Evolutionary conservation across 805 yeast species (phyloP).

Genomic region (Metschnikowia kunwiensis): DNA sequence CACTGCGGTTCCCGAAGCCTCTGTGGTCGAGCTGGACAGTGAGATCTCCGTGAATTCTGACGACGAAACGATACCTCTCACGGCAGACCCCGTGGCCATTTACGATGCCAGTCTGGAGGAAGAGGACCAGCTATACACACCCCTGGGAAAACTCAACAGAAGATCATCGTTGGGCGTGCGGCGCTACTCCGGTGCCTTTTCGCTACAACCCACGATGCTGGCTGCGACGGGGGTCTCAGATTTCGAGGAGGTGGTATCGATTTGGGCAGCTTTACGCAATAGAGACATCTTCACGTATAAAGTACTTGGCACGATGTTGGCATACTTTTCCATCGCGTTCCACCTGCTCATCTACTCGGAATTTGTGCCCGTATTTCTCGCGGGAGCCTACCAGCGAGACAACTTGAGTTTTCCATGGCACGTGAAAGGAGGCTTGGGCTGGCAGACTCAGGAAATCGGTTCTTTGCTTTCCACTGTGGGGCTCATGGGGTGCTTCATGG

Average conservation of each 20-base stretch:
- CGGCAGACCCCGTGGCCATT: slow-evolving; percentile 6
- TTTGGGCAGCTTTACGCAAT: slow-evolving; percentile 19
- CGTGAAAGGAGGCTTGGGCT: slow-evolving; percentile 53
- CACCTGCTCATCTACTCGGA: slow-evolving; percentile 51
- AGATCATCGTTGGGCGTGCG: slow-evolving; percentile 18
- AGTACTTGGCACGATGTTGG: slow-evolving; percentile 29
- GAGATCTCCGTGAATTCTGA: slow-evolving; percentile 3
- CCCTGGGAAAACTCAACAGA: slow-evolving; percentile 6
- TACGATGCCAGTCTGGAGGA: slow-evolving; percentile 5
- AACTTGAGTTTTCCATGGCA: slow-evolving; percentile 45
- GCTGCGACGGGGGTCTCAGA: slow-evolving; percentile 8
- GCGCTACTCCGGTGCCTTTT: slow-evolving; percentile 18
- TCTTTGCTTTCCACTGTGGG: slow-evolving; percentile 50
- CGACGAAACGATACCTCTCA: slow-evolving; percentile 9
- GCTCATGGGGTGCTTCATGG: slow-evolving; percentile 48
- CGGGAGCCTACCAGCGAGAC: slow-evolving; percentile 27
- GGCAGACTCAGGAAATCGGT: slow-evolving; percentile 47
- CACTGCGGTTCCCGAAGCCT: background rate
- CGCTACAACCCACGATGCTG: slow-evolving; percentile 18
- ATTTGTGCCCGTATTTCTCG: slow-evolving; percentile 54
- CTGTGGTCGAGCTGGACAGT: slow-evolving; percentile 4
- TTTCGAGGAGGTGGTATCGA: slow-evolving; percentile 10
- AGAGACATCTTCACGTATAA: slow-evolving; percentile 27
- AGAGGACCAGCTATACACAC: slow-evolving; percentile 6
- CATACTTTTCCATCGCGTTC: slow-evolving; percentile 44